A percentile compares a stretch with the other conserved stretches of the same genome.
Evolutionary conservation across 805 yeast species (phyloP).

Genomic region (Candida sithepensis): DNA sequence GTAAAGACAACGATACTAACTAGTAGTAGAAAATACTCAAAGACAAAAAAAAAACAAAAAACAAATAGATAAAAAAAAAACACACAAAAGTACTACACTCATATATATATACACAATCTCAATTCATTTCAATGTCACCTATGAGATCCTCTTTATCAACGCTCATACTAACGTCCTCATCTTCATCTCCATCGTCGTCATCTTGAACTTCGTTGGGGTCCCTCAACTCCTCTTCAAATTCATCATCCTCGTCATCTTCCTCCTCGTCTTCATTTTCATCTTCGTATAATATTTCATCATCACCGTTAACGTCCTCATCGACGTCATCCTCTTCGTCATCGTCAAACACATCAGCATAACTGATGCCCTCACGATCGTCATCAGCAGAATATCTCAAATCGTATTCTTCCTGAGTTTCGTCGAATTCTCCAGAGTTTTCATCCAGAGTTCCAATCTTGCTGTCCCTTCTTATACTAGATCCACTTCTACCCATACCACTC

Average conservation of each 20-base stretch:
- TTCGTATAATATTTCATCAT: constrained; percentile 44
- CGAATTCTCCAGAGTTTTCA: constrained; percentile 26
- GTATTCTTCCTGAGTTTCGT: constrained; percentile 34
- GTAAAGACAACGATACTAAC: too few relatives aligned
- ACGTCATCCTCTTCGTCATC: constrained; percentile 36
- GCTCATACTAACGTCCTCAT: constrained; percentile 12
- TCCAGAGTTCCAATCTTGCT: constrained; percentile 30
- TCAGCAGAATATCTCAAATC: constrained; percentile 31
- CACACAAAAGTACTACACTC: background rate
- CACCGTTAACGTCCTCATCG: too few relatives aligned
- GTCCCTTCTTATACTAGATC: constrained; percentile 25
- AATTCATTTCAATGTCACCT: constrained; percentile 37
- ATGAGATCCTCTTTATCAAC: constrained; percentile 13
- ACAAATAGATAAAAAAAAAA: background rate
- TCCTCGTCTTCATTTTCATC: constrained; percentile 36
- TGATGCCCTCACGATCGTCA: constrained; percentile 12
- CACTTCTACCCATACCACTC: background rate
- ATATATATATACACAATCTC: background rate
- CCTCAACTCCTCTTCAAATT: constrained; percentile 11
- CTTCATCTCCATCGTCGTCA: constrained; percentile 16
- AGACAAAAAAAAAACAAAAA: background rate
- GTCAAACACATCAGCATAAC: constrained; percentile 35
- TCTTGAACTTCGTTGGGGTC: background rate
- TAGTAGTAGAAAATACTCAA: background rate
- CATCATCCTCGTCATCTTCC: constrained; percentile 13